phyloP scores from a whole-genome alignment of 1,284 basidiomycete species.

The Ceratobasidium sp. region DNA sequence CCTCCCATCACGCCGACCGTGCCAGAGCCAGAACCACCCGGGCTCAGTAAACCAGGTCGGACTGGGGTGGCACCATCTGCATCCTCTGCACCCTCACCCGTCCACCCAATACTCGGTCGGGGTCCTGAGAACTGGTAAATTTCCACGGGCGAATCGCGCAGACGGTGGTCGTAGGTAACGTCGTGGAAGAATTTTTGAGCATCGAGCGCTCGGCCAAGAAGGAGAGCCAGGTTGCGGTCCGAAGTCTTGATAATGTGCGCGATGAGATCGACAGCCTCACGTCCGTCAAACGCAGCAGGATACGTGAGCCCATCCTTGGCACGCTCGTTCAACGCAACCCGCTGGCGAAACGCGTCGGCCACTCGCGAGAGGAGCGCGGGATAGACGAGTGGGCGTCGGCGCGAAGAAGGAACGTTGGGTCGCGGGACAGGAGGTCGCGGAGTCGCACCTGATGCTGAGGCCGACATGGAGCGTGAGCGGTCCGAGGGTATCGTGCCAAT shows the following conservation, averaged over 20 bases:
- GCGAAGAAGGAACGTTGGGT: constrained; percentile 52
- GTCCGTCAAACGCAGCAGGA: constrained; percentile 94
- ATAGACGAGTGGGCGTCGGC: constrained; percentile 81
- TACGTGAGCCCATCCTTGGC: constrained; percentile 96
- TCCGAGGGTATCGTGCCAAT: constrained; percentile 58
- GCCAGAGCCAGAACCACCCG: constrained; percentile 58
- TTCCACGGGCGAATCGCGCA: constrained; percentile 88
- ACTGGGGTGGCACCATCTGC: constrained; percentile 50
- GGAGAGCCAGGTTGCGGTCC: constrained; percentile 92
- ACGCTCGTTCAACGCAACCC: constrained; percentile 78
- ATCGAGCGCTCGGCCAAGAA: constrained; percentile 93
- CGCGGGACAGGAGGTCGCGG: constrained; percentile 52
- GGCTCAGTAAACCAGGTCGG: constrained; percentile 43
- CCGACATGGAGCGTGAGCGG: constrained; percentile 75
- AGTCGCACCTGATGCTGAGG: constrained; percentile 53
- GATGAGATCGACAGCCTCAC: constrained; percentile 95
- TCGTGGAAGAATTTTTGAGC: constrained; percentile 99
- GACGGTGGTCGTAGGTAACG: constrained; percentile 96
- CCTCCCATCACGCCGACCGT: constrained; percentile 44
- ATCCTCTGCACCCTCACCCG: constrained; percentile 46
- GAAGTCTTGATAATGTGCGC: constrained; percentile 98
- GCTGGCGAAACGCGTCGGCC: constrained; percentile 88
- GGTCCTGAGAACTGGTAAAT: constrained; percentile 82
- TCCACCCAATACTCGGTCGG: constrained; percentile 52
- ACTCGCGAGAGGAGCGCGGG: constrained; percentile 94